Percentiles rank a stretch among this genome's conserved stretches.
Evolutionary conservation across 768 basidiomycete species (phyloP).

Genomic region (Obba rivulosa): DNA sequence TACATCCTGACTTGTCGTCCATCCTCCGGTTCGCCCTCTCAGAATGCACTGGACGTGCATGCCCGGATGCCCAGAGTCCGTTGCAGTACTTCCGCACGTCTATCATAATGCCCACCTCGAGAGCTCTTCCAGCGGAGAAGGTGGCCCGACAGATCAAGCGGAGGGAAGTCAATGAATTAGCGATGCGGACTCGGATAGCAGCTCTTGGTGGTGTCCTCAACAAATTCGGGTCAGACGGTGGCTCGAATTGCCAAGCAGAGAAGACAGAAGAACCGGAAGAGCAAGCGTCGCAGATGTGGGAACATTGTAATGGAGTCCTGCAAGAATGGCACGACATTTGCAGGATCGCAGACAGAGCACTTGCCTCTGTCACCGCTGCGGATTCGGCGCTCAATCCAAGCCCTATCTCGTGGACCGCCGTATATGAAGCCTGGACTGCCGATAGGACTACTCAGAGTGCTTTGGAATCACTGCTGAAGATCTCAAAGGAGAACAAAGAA

Average conservation of each 20-base stretch:
- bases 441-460: constrained; percentile 44
- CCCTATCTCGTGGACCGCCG: constrained; percentile 58
- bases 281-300: constrained; percentile 36
- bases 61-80: constrained; percentile 18
- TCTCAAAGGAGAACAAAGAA: constrained; percentile 20
- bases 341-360: constrained; percentile 69
- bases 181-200: constrained; percentile 79
- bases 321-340: constrained; percentile 68
- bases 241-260: no score
- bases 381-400: constrained; percentile 45
- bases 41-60: constrained; percentile 5
- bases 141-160: constrained; percentile 54
- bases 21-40: constrained; percentile 23
- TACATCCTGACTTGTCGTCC: constrained; percentile 30
- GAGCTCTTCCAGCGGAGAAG: constrained; percentile 52
- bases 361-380: constrained; percentile 54
- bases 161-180: constrained; percentile 73
- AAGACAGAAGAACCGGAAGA: background rate
- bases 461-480: constrained; percentile 56
- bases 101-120: constrained; percentile 57
- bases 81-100: constrained; percentile 62
- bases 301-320: constrained; percentile 65
- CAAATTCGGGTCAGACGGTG: constrained; percentile 20
- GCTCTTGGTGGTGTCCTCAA: constrained; percentile 66
- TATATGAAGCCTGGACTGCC: constrained; percentile 61